Conservation (phyloP, 2,329 filamentous ascomycete genomes). For the Scytalidium sp. region DNA sequence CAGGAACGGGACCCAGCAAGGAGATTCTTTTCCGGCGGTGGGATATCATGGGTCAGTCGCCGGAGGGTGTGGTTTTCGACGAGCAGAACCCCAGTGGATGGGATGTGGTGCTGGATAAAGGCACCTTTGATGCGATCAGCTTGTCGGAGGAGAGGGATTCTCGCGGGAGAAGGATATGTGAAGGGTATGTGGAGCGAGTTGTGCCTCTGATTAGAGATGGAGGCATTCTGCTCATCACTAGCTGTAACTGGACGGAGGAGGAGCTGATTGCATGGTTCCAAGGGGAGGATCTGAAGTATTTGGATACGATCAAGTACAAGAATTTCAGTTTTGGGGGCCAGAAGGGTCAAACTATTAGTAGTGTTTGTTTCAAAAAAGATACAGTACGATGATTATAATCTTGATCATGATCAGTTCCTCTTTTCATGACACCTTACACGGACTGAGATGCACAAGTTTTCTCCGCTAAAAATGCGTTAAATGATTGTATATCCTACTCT, state of each 20-base stretch:
- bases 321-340: slow-evolving; percentile 87
- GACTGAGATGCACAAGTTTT: too few relatives aligned
- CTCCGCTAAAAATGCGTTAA: too few relatives aligned
- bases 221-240: slow-evolving; percentile 81
- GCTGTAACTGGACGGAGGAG: slow-evolving; percentile 96
- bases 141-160: slow-evolving; percentile 58
- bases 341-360: slow-evolving; percentile 86
- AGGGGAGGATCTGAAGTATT: slow-evolving; percentile 50
- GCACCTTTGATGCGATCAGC: slow-evolving; percentile 93
- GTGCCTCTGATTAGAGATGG: slow-evolving; percentile 65
- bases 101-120: slow-evolving; percentile 95
- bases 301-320: slow-evolving; percentile 72
- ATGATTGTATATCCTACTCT: too few relatives aligned
- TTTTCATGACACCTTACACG: too few relatives aligned
- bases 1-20: slow-evolving; percentile 19
- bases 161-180: slow-evolving; percentile 60
- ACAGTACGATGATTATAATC: slow-evolving; percentile 3
- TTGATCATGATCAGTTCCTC: too few relatives aligned
- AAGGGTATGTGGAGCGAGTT: slow-evolving; percentile 71
- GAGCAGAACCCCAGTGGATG: slow-evolving; percentile 50
- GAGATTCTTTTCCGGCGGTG: slow-evolving; percentile 45
- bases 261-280: slow-evolving; percentile 82
- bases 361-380: slow-evolving; percentile 70
- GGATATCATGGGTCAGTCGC: slow-evolving; percentile 46
- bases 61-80: slow-evolving; percentile 20